A percentile compares a stretch with the other conserved stretches of the same genome.
Conservation (phyloP, 176 grass and related monocot genomes). For the Metroxylon sagu region DNA sequence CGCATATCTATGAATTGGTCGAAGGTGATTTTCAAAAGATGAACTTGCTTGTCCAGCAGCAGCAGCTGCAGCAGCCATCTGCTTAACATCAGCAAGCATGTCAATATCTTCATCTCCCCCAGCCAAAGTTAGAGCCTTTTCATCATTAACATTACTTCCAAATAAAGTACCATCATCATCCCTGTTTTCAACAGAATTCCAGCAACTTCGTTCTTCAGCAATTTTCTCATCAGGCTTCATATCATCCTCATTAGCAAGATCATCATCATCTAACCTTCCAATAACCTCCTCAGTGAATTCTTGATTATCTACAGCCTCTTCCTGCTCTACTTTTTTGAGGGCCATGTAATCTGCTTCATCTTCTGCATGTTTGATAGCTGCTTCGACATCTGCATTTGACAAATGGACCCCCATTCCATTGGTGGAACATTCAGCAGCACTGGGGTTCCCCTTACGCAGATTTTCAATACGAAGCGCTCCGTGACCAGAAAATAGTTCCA, state of each 20-base stretch:
- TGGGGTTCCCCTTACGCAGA: conserved; percentile 31
- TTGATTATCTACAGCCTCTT: conserved; percentile 95
- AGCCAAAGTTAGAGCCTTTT: conserved; percentile 68
- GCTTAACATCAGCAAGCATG: conserved; percentile 96
- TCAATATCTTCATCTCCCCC: conserved; percentile 85
- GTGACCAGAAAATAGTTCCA: conserved; percentile 91
- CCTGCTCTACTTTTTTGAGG: conserved; percentile 89
- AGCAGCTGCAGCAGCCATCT: conserved; percentile 87
- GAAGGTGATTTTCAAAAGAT: conserved; percentile 95
- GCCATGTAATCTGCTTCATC: conserved; percentile 99
- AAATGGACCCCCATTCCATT: conserved; percentile 24
- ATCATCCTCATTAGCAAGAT: conserved; percentile 84
- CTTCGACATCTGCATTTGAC: conserved; percentile 90
- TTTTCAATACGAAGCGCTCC: conserved; percentile 25
- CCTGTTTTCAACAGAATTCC: conserved; percentile 38
- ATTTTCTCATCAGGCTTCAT: conserved; percentile 44
- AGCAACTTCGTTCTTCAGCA: conserved; percentile 49
- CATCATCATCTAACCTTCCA: conserved; percentile 64
- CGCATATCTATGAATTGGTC: conserved; percentile 94
- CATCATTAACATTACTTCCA: conserved; percentile 40
- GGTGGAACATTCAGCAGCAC: conserved; percentile 25
- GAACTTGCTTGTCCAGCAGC: conserved; percentile 93
- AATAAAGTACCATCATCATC: conserved; percentile 40
- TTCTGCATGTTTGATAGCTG: conserved; percentile 90
- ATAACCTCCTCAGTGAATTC: conserved; percentile 88